phyloP scores from a whole-genome alignment of 208 protist genomes.

The Entamoeba invadens region DNA sequence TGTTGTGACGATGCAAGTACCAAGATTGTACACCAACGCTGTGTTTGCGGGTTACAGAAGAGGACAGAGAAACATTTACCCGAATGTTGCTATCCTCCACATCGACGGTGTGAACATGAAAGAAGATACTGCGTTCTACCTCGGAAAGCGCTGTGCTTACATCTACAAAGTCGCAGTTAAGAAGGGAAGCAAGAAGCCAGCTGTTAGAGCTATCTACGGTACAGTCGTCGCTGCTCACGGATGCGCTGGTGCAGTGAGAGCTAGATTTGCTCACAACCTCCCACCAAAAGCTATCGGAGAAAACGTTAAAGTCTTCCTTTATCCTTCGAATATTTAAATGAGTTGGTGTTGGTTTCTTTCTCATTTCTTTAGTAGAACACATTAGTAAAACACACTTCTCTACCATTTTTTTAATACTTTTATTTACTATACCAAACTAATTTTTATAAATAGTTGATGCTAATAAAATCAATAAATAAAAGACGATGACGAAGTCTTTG shows the following conservation, averaged over 20 bases:
- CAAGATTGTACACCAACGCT: neutral
- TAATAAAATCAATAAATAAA: neutral
- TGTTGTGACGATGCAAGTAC: neutral
- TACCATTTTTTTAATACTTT: neutral
- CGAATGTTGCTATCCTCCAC: slow-evolving; percentile 19
- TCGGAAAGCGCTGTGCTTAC: slow-evolving; percentile 92
- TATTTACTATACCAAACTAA: neutral
- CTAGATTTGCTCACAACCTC: slow-evolving; percentile 81
- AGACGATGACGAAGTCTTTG: neutral
- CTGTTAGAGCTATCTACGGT: slow-evolving; percentile 78
- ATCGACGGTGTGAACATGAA: slow-evolving; percentile 68
- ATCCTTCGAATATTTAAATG: slow-evolving; percentile 48
- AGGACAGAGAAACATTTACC: neutral
- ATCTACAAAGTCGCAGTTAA: slow-evolving; percentile 79
- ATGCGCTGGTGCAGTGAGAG: slow-evolving; percentile 78
- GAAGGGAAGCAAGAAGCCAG: slow-evolving; percentile 22
- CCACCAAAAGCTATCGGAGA: slow-evolving; percentile 76
- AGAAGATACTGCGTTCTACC: slow-evolving; percentile 80
- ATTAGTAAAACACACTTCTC: no score
- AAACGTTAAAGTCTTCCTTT: slow-evolving; percentile 84
- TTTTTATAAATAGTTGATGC: neutral
- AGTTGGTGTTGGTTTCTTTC: neutral
- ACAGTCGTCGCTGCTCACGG: slow-evolving; percentile 82
- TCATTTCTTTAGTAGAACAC: no score
- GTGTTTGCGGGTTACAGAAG: neutral